These are phyloP conservation scores for Vigna unguiculata DNA, from an alignment of 306 rosid species.

Conservation along the genomic window DNA sequence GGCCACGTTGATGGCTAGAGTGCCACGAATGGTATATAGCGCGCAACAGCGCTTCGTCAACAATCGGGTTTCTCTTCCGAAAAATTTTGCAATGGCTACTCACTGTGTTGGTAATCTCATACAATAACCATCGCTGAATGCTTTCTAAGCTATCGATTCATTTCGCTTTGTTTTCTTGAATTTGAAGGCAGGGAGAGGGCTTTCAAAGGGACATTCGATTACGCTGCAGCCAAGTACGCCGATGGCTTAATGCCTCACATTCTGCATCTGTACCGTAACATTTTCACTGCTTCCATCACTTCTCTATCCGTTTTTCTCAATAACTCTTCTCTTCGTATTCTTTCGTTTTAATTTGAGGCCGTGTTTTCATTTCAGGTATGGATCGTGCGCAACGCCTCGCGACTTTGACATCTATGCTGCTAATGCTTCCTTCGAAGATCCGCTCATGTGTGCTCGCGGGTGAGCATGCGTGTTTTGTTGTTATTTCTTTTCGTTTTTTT, in stretches of 20 bases:
- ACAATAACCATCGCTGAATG: not conserved
- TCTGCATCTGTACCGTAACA: constrained; percentile 74
- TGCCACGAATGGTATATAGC: constrained; percentile 13
- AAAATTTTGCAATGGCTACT: constrained; percentile 32
- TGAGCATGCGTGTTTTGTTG: constrained; percentile 2
- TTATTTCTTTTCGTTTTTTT: not conserved
- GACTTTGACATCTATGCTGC: constrained; percentile 80
- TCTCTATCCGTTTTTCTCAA: not conserved
- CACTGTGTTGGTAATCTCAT: not conserved
- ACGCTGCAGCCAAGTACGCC: constrained; percentile 33
- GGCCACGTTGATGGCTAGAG: constrained; percentile 43
- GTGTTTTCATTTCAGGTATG: constrained; percentile 60
- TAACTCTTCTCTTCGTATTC: not conserved
- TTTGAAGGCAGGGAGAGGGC: constrained; percentile 40
- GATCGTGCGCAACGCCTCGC: constrained; percentile 63
- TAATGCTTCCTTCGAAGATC: constrained; percentile 87
- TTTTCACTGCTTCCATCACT: not conserved
- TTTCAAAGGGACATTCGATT: constrained; percentile 44
- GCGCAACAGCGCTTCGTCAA: not conserved
- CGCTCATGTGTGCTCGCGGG: constrained; percentile 83
- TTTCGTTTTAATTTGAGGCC: not conserved
- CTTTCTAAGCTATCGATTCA: not conserved
- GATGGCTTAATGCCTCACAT: constrained; percentile 71
- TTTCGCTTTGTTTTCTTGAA: not conserved
- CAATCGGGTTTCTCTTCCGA: not conserved